Evolutionary conservation across 345 rosid genomes (phyloP), one percentile per base, ranked within the genome.

Genomic region (Draba incana): DNA sequence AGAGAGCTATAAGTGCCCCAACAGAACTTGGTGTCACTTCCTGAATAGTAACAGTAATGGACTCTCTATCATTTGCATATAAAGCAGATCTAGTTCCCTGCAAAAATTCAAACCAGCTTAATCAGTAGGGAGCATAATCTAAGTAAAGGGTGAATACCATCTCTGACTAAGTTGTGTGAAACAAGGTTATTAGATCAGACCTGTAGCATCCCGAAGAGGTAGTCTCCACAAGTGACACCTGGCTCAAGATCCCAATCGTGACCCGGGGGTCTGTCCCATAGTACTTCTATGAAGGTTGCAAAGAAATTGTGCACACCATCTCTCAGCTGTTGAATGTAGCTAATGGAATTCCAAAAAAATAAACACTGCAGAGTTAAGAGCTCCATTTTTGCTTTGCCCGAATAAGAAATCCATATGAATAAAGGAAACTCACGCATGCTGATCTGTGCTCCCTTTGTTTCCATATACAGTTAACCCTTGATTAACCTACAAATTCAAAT

Each of bases 231-330:
- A 49, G 99, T 91, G 69, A 94, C 99, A 72, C 97, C 99, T 69
- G 97, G 99, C 81, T 94, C 99, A 65, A 94, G 96, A 73, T 94
- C 97, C 99, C 99, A 94, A 76, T 94, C 99, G 79, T 89, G 99
- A 80, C 99, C 99, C n/a, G 95, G 99, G 62, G 91, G 96, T 73
- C 99, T 86, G 76, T 91, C 96, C 27, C 92, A 88, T 59, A 91
- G 78, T 15, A 94, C 99, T 84, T 94, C 99, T 79, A 94, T 89
- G 81, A 94, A 94, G 47, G 99, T 91, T 63, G 58, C 99, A 53
- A 94, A 91, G 84, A 94, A 94, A 84, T 94, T 94, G 83, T 83
- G 96, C 60, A 94, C 96, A 44, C 99, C 99, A 16, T 94, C 99
- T 76, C 99, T 91, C 81, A 94, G 79, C 78, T 94, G 97, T 83